Base-by-base conservation (phyloP, 257 asterid genomes). In the Solanum habrochaites region DNA sequence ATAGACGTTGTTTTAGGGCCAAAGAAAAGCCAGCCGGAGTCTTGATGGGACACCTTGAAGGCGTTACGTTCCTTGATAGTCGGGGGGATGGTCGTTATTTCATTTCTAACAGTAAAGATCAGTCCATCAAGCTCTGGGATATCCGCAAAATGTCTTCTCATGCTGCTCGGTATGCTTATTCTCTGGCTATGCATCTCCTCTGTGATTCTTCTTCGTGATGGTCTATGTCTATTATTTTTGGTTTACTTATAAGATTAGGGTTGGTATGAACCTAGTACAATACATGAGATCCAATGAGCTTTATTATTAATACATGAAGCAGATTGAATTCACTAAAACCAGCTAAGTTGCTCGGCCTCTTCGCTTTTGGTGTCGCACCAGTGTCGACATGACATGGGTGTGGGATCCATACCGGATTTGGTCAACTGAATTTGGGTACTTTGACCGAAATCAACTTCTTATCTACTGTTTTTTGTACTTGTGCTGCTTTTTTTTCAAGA, bases 51-150 rank as follows among this genome's bases (percentile, higher is more conserved):
- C 99, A 96, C 88, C 91, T 96, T 23, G 98, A 96, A 91, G 99
- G 99, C 70, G 86, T 96, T 83, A 93, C 99, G 3, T 96, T 89
- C 90, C 91, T 96, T 18, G 98, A 96, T 83, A 93, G 92, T 87
- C 98, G 96, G 25, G 95, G 98, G 87, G 99, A 96, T 82, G 98
- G 97, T 56, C 97, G 96, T 13, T 94, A 96, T 90, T 88, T 96
- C 35, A 96, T 96, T 85, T 95, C 99, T 87, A 96, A 94, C 29
- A 95, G 99, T 83, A 96, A 96, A 95, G 99, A 96, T 89, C 98
- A 95, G 90, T 67, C 93, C 71, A 93, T 94, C 89, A 96, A 96
- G 89, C 93, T 96, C 81, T 96, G 99, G 99, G 99, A 96, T 89
- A 91, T 96, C 83, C 94, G 99, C 67, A 96, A 92, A 89, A 95